Evolutionary conservation across 1,284 basidiomycete genomes (phyloP).

Genomic region (Cryptococcus jaspeensis): DNA sequence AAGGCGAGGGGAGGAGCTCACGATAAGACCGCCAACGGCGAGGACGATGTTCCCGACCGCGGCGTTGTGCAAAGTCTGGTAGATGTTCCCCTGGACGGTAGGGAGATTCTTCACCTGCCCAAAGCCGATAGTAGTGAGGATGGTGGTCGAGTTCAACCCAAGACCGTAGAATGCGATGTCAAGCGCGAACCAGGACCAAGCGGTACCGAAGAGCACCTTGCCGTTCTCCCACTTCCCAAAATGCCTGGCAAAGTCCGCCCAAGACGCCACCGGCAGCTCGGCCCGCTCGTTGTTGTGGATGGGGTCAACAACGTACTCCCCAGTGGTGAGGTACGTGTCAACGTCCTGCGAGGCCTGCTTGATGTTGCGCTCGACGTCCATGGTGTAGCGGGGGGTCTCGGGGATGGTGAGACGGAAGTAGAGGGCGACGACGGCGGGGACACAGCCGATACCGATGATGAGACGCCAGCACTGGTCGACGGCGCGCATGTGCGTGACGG

Average conservation of each 20-base stretch:
- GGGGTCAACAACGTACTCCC: conserved; percentile 57
- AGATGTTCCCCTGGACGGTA: conserved; percentile 45
- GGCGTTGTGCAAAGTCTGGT: conserved; percentile 50
- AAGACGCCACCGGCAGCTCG: conserved; percentile 64
- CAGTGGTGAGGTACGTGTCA: conserved; percentile 60
- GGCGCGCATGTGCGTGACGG: conserved; percentile 41
- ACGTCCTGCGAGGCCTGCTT: conserved; percentile 68
- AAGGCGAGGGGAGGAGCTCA: background rate
- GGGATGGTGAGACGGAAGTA: conserved; percentile 57
- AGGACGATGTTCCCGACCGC: conserved; percentile 62
- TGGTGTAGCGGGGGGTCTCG: conserved; percentile 72
- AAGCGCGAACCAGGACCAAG: conserved; percentile 66
- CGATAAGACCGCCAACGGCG: conserved; percentile 58
- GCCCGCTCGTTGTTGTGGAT: conserved; percentile 61
- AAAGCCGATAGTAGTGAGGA: conserved; percentile 58
- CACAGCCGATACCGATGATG: conserved; percentile 54
- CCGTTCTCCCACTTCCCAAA: conserved; percentile 55
- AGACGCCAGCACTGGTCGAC: conserved; percentile 56
- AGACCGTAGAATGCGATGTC: conserved; percentile 79
- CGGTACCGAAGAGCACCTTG: conserved; percentile 54
- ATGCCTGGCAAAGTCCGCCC: conserved; percentile 61
- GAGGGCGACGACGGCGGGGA: conserved; percentile 52
- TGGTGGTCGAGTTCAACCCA: conserved; percentile 72
- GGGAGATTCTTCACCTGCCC: conserved; percentile 47
- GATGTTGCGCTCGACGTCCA: conserved; percentile 84